Percentiles rank a stretch among this genome's conserved stretches.
These are phyloP conservation scores for maize (Zea mays) DNA, from an alignment of 176 grass and related monocot species.

Conservation along the genomic window DNA sequence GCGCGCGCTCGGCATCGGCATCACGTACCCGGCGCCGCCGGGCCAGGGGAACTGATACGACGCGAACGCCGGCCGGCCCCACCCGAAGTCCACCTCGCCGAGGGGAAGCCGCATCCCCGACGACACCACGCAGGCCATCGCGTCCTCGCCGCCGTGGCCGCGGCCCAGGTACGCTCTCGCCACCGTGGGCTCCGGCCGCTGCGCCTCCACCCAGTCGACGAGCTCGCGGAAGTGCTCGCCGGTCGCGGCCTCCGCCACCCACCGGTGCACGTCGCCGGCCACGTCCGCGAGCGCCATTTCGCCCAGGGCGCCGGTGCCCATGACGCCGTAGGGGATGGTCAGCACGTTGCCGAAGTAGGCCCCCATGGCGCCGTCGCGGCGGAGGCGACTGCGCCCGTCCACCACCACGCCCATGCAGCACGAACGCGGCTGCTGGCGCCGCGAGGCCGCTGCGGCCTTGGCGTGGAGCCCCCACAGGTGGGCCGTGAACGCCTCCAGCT, in stretches of 20 bases:
- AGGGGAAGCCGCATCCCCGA: conserved; percentile 54
- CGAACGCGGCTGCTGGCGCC: neutral
- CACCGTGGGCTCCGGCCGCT: conserved; percentile 39
- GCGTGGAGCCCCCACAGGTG: conserved; percentile 63
- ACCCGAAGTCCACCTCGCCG: conserved; percentile 52
- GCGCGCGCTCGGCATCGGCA: conserved; percentile 67
- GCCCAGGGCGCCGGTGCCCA: conserved; percentile 3
- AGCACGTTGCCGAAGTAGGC: conserved; percentile 76
- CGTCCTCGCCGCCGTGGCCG: neutral
- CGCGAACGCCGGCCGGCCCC: conserved; percentile 51
- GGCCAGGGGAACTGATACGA: conserved; percentile 72
- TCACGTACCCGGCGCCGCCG: conserved; percentile 49
- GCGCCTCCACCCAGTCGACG: conserved; percentile 59
- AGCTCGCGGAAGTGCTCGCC: conserved; percentile 57
- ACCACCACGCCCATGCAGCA: conserved; percentile 79
- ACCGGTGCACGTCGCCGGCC: conserved; percentile 54
- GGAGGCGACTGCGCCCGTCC: conserved; percentile 55
- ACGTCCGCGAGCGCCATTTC: conserved; percentile 46
- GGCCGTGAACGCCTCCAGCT: conserved; percentile 65
- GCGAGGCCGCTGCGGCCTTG: conserved; percentile 34
- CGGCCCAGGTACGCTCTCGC: conserved; percentile 45
- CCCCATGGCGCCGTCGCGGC: conserved; percentile 28
- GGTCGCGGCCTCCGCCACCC: conserved; percentile 45
- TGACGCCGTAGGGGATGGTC: conserved; percentile 55
- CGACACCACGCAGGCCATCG: conserved; percentile 57